Base-by-base conservation (phyloP, 139 green algal species). In the Picochlorum sp. region DNA sequence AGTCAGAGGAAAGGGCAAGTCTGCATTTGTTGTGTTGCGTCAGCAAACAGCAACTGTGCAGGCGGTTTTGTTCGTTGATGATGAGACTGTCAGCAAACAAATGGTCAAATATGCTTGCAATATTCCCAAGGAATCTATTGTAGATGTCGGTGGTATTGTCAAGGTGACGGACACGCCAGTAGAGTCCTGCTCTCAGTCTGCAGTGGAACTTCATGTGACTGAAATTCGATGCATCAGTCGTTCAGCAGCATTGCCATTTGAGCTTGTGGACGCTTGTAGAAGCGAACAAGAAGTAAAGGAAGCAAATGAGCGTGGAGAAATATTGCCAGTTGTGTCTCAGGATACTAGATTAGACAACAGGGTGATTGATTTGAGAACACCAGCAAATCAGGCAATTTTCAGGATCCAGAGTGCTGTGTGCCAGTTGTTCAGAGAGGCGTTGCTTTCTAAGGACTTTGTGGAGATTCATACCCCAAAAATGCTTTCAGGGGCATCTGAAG, bases 401-500 rank as follows among this genome's bases (percentile, higher is more conserved):
- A 78, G 78, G 13, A 50, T 96, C 21, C 92, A 98, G 72, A 89
- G 77, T 38, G 83, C 62, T 21, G 90, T 98, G 20, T 14, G 63
- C 66, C 76, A 89, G 82, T 76, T 97, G 30, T 98, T 97, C 82
- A 77, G 86, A 31, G 81, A 91, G 51, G 63, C 69, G 16, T 73
- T 98, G 65, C 66, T 90, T 24, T 26, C 24, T 1, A 59, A 87
- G 44, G 83, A 81, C 47, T 92, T 98, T 74, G 68, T 90, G 38
- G 94, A 99, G 81, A 97, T 99, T 74, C 94, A 99, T 86, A 92
- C 91, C 2, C 94, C 94, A 26, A 98, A 98, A 77, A 79, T 94
- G 21, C 80, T 91, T 26, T 79, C 71, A 8, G 92, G 92, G 41
- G 80, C 90, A 20, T 86, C 69, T 49, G 92, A 97, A 73, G 92